Conservation (phyloP, 2,329 filamentous ascomycete species). For the Aureobasidium pullulans region DNA sequence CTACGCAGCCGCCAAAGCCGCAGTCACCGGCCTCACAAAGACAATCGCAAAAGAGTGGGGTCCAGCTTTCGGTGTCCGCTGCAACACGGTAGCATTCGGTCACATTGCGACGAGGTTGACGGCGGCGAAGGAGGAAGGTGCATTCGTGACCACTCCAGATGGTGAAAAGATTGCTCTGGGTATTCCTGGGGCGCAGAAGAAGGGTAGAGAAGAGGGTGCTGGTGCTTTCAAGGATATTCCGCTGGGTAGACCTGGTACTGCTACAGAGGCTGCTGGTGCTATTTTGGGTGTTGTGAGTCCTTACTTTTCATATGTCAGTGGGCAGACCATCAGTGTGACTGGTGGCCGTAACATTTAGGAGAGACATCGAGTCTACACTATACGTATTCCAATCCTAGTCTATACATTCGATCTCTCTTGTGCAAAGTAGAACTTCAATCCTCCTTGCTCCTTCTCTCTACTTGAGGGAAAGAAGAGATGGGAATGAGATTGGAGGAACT, state of each 20-base stretch:
- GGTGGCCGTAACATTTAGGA: constrained; percentile 60
- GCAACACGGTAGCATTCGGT: constrained; percentile 80
- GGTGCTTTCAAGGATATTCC: constrained; percentile 59
- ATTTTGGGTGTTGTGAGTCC: constrained; percentile 76
- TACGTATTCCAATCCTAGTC: too few species aligned
- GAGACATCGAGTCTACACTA: not conserved
- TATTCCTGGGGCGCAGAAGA: constrained; percentile 57
- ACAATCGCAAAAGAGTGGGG: constrained; percentile 91
- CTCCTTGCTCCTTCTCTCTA: too few species aligned
- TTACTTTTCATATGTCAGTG: constrained; percentile 74
- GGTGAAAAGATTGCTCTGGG: constrained; percentile 69
- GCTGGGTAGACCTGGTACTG: constrained; percentile 65
- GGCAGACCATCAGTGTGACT: constrained; percentile 81
- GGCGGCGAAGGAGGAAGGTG: constrained; percentile 75
- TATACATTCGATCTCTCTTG: too few species aligned
- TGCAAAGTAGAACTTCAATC: too few species aligned
- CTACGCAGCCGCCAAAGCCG: constrained; percentile 79
- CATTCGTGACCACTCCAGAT: constrained; percentile 67
- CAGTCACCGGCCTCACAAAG: constrained; percentile 74
- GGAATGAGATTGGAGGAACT: too few species aligned
- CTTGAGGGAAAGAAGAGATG: too few species aligned
- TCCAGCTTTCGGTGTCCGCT: constrained; percentile 69
- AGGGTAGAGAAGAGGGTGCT: constrained; percentile 34
- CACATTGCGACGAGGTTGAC: constrained; percentile 74
- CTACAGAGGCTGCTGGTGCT: constrained; percentile 71